These are phyloP conservation scores for Eucalyptus melliodora DNA, from an alignment of 345 rosid species.

Conservation along the genomic window DNA sequence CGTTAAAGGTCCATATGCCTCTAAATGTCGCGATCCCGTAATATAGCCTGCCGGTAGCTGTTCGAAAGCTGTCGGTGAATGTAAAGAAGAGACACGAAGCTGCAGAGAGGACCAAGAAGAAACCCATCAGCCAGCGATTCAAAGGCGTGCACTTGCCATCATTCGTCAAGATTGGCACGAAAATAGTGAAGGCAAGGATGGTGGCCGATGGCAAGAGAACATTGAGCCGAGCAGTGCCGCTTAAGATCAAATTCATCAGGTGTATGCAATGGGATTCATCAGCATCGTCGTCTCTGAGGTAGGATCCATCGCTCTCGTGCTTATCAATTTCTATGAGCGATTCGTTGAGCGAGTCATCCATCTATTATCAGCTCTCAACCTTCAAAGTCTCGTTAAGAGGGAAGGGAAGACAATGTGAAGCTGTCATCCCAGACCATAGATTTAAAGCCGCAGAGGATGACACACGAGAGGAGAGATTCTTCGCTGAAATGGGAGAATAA, in stretches of 20 bases:
- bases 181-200: slow-evolving; percentile 38
- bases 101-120: slow-evolving; percentile 7
- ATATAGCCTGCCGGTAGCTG: slow-evolving; percentile 19
- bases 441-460: background rate
- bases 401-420: background rate
- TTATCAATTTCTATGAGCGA: background rate
- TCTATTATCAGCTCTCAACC: background rate
- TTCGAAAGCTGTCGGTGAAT: slow-evolving; percentile 31
- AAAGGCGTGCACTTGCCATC: slow-evolving; percentile 22
- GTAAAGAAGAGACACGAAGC: slow-evolving; percentile 29
- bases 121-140: slow-evolving; percentile 27
- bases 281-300: slow-evolving; percentile 11
- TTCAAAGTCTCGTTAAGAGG: background rate
- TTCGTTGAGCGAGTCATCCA: background rate
- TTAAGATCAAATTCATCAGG: slow-evolving; percentile 22
- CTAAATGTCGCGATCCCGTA: slow-evolving; percentile 32
- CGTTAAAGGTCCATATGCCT: slow-evolving; percentile 35
- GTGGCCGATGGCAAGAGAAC: slow-evolving; percentile 40
- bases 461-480: background rate
- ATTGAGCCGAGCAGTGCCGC: slow-evolving; percentile 41
- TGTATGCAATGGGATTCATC: slow-evolving; percentile 22
- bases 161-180: slow-evolving; percentile 35
- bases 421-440: background rate
- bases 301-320: background rate
- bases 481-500: background rate